Conservation (phyloP, 2,329 filamentous ascomycete species). For the Mollisiaceae sp. region DNA sequence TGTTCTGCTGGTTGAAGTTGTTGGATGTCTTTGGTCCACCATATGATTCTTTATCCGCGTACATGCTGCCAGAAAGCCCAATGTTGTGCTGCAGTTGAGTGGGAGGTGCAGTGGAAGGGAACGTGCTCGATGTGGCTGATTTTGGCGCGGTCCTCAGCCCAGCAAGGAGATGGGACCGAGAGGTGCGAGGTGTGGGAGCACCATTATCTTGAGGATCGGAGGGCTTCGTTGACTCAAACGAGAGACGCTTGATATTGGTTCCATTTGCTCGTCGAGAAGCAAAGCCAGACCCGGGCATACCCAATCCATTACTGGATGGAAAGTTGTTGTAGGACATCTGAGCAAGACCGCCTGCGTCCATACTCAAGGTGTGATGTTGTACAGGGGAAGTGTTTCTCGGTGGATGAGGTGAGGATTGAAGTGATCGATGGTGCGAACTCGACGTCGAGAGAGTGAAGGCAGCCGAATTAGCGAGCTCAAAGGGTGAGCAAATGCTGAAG, state of each 20-base stretch:
- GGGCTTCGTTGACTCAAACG: slow-evolving; percentile 73
- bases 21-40: slow-evolving; percentile 43
- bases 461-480: slow-evolving; percentile 32
- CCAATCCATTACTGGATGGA: slow-evolving; percentile 71
- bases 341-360: slow-evolving; percentile 99
- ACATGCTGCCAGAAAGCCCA: slow-evolving; percentile 41
- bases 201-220: slow-evolving; percentile 70
- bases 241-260: slow-evolving; percentile 89
- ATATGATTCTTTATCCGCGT: slow-evolving; percentile 41
- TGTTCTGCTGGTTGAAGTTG: slow-evolving; percentile 42
- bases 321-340: slow-evolving; percentile 95
- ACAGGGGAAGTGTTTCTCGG: slow-evolving; percentile 26
- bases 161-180: slow-evolving; percentile 91
- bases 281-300: slow-evolving; percentile 79
- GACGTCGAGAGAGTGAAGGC: slow-evolving; percentile 37
- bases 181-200: slow-evolving; percentile 85
- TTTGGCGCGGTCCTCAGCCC: slow-evolving; percentile 94
- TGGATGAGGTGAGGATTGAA: slow-evolving; percentile 18
- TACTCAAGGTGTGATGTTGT: slow-evolving; percentile 46
- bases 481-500: slow-evolving; percentile 28
- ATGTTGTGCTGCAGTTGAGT: slow-evolving; percentile 52
- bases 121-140: slow-evolving; percentile 73
- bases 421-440: slow-evolving; percentile 27
- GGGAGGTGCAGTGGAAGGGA: slow-evolving; percentile 68
- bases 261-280: slow-evolving; percentile 81